Base-by-base conservation (phyloP, 306 rosid genomes). In the Rubus parviflorus region DNA sequence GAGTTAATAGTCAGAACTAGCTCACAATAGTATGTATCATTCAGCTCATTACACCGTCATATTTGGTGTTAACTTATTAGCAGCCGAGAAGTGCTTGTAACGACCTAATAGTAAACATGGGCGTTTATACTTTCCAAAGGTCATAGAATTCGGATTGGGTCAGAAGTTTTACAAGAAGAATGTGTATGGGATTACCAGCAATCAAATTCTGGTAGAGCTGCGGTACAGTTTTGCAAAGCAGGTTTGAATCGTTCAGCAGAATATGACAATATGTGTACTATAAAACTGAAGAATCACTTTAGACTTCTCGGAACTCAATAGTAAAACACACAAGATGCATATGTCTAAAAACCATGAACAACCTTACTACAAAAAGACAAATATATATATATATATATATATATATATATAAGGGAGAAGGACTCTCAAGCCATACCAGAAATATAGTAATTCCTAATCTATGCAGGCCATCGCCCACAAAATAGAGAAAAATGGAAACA, bases 391-490 rank as follows among this genome's bases (percentile, higher is more conserved):
- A 42, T 42, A 43, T 7, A 23, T 60, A 60, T 4, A 42, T 42
- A 42, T 42, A 42, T 42, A 42, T 42, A 42, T 40, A 30, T 7
- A 13, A 30, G 38, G 68, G 35, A 62, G 46, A 38, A 17, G 69
- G 8, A 8, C 69, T 64, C 13, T 38, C n/a, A 54, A 12, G 25
- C 9, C 46, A 3, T 54, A 22, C n/a, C 23, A 22, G 23, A 47
- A 46, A 3, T 30, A 46, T n/a, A 47, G n/a, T 56, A 58, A 43
- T 19, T 23, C 48, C 70, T 5, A 22, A 38, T 49, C 14, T 73
- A 73, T 73, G 23, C 67, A 41, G 16, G 76, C 20, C 52, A 56
- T 51, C 23, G 15, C 42, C 76, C 38, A 73, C 51, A 10, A 53
- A 72, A 56, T 22, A 56, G 22, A 54, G 41, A 56, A 37, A 20